Evolutionary conservation across 2,329 filamentous ascomycete species (phyloP).

Genomic region (Aureobasidium lini): DNA sequence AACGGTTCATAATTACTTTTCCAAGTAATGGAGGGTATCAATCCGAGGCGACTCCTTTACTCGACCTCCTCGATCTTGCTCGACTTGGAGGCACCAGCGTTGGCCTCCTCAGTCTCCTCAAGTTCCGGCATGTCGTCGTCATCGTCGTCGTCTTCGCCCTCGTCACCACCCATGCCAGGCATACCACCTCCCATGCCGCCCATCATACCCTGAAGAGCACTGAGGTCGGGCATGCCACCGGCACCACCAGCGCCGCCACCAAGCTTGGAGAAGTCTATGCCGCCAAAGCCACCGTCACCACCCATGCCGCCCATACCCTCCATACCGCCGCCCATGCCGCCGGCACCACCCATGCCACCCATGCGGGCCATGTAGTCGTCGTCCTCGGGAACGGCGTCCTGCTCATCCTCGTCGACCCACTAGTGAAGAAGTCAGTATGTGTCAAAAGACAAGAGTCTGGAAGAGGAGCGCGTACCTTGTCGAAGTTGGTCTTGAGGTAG

Average conservation of each 20-base stretch:
- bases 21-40: neutral
- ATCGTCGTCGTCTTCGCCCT: conserved; percentile 48
- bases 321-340: conserved; percentile 40
- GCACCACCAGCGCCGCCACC: conserved; percentile 34
- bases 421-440: conserved; percentile 23
- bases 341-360: conserved; percentile 33
- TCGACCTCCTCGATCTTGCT: conserved; percentile 42
- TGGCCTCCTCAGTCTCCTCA: conserved; percentile 52
- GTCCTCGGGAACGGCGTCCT: conserved; percentile 80
- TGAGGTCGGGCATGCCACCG: conserved; percentile 30
- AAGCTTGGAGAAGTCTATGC: conserved; percentile 92
- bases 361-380: conserved; percentile 53
- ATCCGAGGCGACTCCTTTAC: conserved; percentile 17
- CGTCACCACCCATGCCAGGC: conserved; percentile 15
- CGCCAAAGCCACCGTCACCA: conserved; percentile 64
- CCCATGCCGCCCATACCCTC: conserved; percentile 53
- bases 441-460: neutral
- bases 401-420: conserved; percentile 98
- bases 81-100: conserved; percentile 16
- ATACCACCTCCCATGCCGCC: conserved; percentile 16
- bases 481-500: conserved; percentile 97
- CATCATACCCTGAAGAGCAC: conserved; percentile 16
- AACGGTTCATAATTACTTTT: conserved; percentile 8
- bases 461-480: conserved; percentile 59
- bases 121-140: conserved; percentile 70